Base-by-base conservation (phyloP, 2,329 filamentous ascomycete species). In the Botrytis byssoidea region DNA sequence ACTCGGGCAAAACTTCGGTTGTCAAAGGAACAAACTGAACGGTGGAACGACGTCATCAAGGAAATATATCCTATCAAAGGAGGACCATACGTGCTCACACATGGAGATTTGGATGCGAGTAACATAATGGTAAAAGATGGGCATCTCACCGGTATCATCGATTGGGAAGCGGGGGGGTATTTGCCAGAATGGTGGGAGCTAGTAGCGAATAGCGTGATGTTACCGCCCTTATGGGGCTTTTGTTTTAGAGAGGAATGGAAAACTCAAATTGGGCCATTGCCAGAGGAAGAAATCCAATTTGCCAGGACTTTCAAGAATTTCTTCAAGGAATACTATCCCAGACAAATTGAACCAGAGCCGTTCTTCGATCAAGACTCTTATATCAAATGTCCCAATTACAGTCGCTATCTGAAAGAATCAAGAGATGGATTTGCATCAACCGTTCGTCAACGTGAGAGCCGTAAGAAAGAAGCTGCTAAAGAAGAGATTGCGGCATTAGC, bases 401-500 rank as follows among this genome's bases (percentile, higher is more conserved):
- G 35, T 8, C 22, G 25, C 25, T 61, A 61, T 16, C 4, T 61
- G 0, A 1, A n/a, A 9, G 59, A 61, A 1, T 16, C 14, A 18
- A 2, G 12, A 18, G n/a, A 6, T 4, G 6, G 22, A 16, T n/a
- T 32, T 2, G 7, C 22, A 22, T 0, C 1, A 5, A 35, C 29
- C 4, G 0, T 35, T 12, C 1, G 4, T 22, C 1, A 12, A 2
- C 57, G 57, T 20, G 22, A 60, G 20, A 3, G 0, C 0, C 10
- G 20, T 8, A 37, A 40, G 20, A 16, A 40, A 25, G 0, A 25
- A 4, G 29, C 20, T 22, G 35, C 22, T n/a, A 16, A 9, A 1
- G 7, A 61, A 12, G 35, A 61, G 14, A 6, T 1, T 2, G 59
- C 22, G 35, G 22, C 35, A n/a, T 61, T 5, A 1, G 22, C 22